These are phyloP conservation scores for Coprinopsis marcescibilis DNA, from an alignment of 768 basidiomycete species.

Conservation along the genomic window DNA sequence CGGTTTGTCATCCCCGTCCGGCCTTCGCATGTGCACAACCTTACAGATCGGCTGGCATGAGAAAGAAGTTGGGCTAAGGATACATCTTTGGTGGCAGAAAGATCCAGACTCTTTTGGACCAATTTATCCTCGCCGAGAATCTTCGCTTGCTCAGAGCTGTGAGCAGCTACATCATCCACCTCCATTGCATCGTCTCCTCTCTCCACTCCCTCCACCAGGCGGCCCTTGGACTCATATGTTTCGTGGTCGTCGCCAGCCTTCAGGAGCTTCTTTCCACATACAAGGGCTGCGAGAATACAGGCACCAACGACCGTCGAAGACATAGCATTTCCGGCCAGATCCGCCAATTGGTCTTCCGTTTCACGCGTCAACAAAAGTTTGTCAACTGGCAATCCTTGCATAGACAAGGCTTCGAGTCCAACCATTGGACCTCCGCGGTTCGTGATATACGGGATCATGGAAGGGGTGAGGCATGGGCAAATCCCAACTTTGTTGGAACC, in stretches of 20 bases:
- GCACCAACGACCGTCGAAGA: constrained; percentile 94
- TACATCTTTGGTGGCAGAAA: constrained; percentile 46
- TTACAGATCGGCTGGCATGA: constrained; percentile 62
- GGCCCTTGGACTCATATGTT: constrained; percentile 64
- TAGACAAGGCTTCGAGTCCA: constrained; percentile 84
- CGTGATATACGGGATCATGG: constrained; percentile 95
- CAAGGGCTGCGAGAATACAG: constrained; percentile 78
- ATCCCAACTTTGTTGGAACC: constrained; percentile 79
- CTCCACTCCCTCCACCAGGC: constrained; percentile 22
- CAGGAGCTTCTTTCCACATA: constrained; percentile 59
- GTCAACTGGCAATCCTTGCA: constrained; percentile 93
- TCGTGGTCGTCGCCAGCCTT: constrained; percentile 58
- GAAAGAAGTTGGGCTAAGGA: constrained; percentile 52
- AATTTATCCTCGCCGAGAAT: constrained; percentile 73
- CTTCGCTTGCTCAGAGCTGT: constrained; percentile 32
- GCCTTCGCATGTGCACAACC: constrained; percentile 90
- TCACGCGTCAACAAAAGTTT: constrained; percentile 89
- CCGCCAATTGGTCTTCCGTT: constrained; percentile 88
- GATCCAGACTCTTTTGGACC: constrained; percentile 55
- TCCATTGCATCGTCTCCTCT: constrained; percentile 26
- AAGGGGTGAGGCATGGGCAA: constrained; percentile 89
- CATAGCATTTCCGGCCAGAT: constrained; percentile 97
- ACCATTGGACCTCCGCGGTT: constrained; percentile 96
- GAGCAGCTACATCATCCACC: constrained; percentile 6
- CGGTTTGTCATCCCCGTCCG: constrained; percentile 69